A percentile compares a stretch with the other conserved stretches of the same genome.
Conservation (phyloP, 2,329 filamentous ascomycete genomes). For the Fusarium ambrosium region DNA sequence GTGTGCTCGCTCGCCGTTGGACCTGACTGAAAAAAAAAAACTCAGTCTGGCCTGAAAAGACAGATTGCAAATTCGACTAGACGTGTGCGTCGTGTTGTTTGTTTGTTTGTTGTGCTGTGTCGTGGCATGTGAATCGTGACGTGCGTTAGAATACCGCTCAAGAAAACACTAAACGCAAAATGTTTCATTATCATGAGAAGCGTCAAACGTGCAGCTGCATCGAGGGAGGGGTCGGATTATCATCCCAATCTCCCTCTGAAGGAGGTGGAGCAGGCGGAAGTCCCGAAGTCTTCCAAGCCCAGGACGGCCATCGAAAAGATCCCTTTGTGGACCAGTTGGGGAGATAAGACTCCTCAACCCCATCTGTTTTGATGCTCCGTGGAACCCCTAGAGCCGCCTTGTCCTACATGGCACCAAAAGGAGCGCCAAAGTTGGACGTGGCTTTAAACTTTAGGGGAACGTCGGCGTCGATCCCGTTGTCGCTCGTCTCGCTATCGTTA, state of each 20-base stretch:
- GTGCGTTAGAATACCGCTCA: constrained; percentile 17
- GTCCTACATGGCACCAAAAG: constrained; percentile 55
- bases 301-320: constrained; percentile 1
- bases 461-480: constrained; percentile 54
- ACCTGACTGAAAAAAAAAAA: constrained; percentile 18
- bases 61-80: constrained; percentile 36
- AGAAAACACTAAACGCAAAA: constrained; percentile 21
- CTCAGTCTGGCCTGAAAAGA: constrained; percentile 23
- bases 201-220: neutral
- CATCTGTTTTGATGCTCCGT: neutral
- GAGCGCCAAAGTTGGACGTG: constrained; percentile 63
- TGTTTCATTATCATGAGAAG: constrained; percentile 29
- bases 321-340: constrained; percentile 4
- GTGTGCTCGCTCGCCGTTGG: constrained; percentile 31
- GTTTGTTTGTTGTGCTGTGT: neutral
- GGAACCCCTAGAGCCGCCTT: constrained; percentile 10
- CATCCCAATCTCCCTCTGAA: neutral
- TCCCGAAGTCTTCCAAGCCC: constrained; percentile 8
- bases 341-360: constrained; percentile 5
- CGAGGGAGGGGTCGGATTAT: neutral
- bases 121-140: constrained; percentile 21
- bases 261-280: constrained; percentile 13
- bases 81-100: constrained; percentile 10
- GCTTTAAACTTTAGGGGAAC: constrained; percentile 61
- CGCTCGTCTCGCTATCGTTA: constrained; percentile 37